These are phyloP conservation scores for Eremomyces bilateralis DNA, from an alignment of 495 filamentous ascomycete species.

Conservation along the genomic window DNA sequence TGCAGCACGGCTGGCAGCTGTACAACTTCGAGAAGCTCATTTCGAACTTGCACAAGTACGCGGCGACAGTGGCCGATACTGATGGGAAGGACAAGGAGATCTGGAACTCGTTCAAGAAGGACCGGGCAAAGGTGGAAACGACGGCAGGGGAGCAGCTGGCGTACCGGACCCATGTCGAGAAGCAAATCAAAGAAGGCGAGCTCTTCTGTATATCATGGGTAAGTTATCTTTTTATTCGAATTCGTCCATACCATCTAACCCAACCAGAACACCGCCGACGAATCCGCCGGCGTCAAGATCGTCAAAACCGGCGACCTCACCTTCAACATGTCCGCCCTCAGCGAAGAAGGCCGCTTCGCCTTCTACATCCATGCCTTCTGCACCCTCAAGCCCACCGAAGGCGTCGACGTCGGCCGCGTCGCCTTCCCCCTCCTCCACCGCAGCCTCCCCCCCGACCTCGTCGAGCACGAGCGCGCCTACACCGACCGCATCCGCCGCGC, in stretches of 20 bases:
- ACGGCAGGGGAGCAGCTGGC: constrained; percentile 60
- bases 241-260: constrained; percentile 6
- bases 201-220: constrained; percentile 24
- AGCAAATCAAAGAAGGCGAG: constrained; percentile 70
- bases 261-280: constrained; percentile 20
- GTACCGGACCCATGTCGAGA: constrained; percentile 69
- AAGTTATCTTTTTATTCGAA: neutral
- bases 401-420: constrained; percentile 41
- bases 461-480: constrained; percentile 19
- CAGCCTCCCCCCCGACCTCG: constrained; percentile 39
- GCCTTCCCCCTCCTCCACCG: constrained; percentile 48
- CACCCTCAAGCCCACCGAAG: constrained; percentile 75
- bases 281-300: constrained; percentile 42
- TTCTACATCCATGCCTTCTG: constrained; percentile 87
- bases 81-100: constrained; percentile 88
- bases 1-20: constrained; percentile 70
- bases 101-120: constrained; percentile 57
- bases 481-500: constrained; percentile 6
- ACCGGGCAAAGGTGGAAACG: constrained; percentile 57
- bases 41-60: constrained; percentile 50
- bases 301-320: constrained; percentile 65
- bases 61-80: constrained; percentile 45
- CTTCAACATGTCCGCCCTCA: constrained; percentile 34
- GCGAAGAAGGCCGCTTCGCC: constrained; percentile 46
- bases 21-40: constrained; percentile 80